A percentile compares a stretch with the other conserved stretches of the same genome.
Evolutionary conservation across 208 protist genomes (phyloP).

Genomic region (Trypanosoma scelopori): DNA sequence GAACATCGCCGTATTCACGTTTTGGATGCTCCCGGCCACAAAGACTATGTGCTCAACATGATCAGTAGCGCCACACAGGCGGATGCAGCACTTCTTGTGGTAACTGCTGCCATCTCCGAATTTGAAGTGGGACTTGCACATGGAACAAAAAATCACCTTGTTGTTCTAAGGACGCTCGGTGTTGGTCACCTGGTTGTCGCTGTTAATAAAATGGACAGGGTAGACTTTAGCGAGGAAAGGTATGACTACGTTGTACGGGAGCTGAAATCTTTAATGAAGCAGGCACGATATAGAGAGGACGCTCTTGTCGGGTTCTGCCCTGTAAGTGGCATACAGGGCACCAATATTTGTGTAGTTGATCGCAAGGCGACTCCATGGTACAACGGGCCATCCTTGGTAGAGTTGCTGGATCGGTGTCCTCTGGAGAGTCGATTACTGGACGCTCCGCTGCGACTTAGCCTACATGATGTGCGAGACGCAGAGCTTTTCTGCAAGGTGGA

Average conservation of each 20-base stretch:
- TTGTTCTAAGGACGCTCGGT: conserved; percentile 97
- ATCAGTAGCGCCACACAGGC: conserved; percentile 97
- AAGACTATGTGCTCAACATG: conserved; percentile 98
- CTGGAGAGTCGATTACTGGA: conserved; percentile 67
- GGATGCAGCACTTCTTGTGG: conserved; percentile 97
- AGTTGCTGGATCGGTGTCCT: conserved; percentile 73
- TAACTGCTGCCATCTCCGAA: conserved; percentile 96
- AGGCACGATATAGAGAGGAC: conserved; percentile 80
- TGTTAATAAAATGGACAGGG: conserved; percentile 99
- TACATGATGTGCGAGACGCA: conserved; percentile 65
- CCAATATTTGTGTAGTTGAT: conserved; percentile 53
- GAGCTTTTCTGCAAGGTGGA: conserved; percentile 80
- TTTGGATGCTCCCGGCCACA: conserved; percentile 94
- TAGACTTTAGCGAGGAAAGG: conserved; percentile 88
- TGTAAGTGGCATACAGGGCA: conserved; percentile 72
- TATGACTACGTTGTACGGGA: conserved; percentile 93
- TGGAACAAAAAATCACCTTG: conserved; percentile 97
- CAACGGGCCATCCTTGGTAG: conserved; percentile 56
- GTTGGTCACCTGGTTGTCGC: conserved; percentile 95
- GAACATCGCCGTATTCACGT: conserved; percentile 80
- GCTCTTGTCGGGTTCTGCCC: conserved; percentile 70
- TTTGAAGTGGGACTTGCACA: conserved; percentile 98
- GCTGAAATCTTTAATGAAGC: conserved; percentile 93
- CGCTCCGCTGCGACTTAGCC: conserved; percentile 64
- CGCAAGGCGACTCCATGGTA: conserved; percentile 62